Conservation (phyloP, 2,329 filamentous ascomycete genomes). For the Leptographium procerum region DNA sequence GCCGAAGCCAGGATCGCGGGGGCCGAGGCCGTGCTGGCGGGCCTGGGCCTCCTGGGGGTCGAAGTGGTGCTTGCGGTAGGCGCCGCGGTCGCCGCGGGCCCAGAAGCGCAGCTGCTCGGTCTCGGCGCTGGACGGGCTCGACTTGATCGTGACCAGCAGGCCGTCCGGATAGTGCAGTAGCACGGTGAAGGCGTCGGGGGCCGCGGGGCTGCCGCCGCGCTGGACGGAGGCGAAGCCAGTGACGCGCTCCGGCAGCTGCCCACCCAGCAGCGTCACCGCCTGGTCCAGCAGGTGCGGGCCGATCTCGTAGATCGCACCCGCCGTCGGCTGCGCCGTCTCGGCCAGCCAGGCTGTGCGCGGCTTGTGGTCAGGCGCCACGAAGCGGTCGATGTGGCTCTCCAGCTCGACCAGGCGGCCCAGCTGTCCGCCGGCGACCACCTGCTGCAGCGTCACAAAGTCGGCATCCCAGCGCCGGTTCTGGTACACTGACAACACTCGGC, state of each 20-base stretch:
- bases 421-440: constrained; percentile 45
- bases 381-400: constrained; percentile 71
- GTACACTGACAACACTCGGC: constrained; percentile 53
- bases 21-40: constrained; percentile 44
- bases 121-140: constrained; percentile 24
- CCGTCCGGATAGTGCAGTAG: constrained; percentile 1
- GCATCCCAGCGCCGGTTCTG: constrained; percentile 70
- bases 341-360: constrained; percentile 56
- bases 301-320: constrained; percentile 61
- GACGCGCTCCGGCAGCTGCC: constrained; percentile 46
- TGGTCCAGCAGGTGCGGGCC: constrained; percentile 68
- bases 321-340: constrained; percentile 33
- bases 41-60: constrained; percentile 70
- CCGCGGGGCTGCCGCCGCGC: not conserved
- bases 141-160: constrained; percentile 54
- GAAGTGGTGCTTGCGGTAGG: constrained; percentile 45
- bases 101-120: constrained; percentile 60
- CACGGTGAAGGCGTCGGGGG: constrained; percentile 1
- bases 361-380: constrained; percentile 46
- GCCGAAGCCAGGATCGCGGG: constrained; percentile 53
- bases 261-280: constrained; percentile 42
- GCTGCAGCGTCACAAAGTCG: constrained; percentile 60
- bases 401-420: constrained; percentile 68
- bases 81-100: constrained; percentile 63
- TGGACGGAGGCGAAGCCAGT: constrained; percentile 55